Percentiles rank a stretch among this genome's conserved stretches.
These are phyloP conservation scores for Globisporangium uncinulatum DNA, from an alignment of 352 stramenopile species.

Conservation along the genomic window DNA sequence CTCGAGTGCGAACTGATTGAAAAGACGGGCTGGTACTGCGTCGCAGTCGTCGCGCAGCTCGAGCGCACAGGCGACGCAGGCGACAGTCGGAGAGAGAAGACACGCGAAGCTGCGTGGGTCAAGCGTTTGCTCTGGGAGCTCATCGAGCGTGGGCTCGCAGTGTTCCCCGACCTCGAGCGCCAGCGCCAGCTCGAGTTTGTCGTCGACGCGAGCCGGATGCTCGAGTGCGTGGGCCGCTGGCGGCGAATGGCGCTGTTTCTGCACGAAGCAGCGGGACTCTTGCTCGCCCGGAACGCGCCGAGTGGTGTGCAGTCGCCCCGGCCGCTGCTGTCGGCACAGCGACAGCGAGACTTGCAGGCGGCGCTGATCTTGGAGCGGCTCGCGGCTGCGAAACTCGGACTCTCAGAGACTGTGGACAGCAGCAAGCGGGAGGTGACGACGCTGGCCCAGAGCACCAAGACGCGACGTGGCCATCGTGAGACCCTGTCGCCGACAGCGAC, in stretches of 20 bases:
- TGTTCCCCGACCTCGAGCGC: conserved; percentile 42
- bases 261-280: conserved; percentile 53
- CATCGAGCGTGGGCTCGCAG: conserved; percentile 45
- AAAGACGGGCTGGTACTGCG: conserved; percentile 71
- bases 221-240: conserved; percentile 55
- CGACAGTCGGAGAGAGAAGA: conserved; percentile 19
- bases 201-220: conserved; percentile 53
- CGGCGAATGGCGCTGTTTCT: conserved; percentile 66
- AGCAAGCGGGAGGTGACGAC: conserved; percentile 44
- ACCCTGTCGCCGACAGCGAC: conserved; percentile 1
- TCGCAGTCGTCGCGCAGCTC: conserved; percentile 31
- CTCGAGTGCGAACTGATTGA: conserved; percentile 73
- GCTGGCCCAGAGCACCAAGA: conserved; percentile 23
- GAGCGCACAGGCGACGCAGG: background rate
- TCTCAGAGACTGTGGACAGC: background rate
- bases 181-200: conserved; percentile 65
- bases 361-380: conserved; percentile 51
- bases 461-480: conserved; percentile 5
- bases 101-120: conserved; percentile 53
- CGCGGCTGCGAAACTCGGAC: conserved; percentile 37
- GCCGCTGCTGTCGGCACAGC: conserved; percentile 15
- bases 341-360: conserved; percentile 45
- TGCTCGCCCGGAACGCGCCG: conserved; percentile 26
- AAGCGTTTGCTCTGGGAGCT: conserved; percentile 70
- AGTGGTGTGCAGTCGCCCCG: conserved; percentile 9